Conservation (phyloP, 345 rosid genomes). For the Eucalyptus dawsonii region DNA sequence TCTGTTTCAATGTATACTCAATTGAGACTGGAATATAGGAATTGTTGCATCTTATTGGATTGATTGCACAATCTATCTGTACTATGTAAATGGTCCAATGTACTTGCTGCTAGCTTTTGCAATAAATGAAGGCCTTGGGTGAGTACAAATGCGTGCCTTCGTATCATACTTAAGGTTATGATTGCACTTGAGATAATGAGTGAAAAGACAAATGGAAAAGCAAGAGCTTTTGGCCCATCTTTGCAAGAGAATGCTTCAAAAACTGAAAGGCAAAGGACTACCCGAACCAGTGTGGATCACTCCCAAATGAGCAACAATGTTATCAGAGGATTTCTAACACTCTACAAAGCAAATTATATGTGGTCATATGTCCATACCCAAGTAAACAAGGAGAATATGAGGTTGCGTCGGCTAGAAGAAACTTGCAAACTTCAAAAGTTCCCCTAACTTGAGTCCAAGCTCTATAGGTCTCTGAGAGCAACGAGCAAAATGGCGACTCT, state of each 20-base stretch:
- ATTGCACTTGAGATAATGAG: background rate
- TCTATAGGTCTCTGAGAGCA: conserved; percentile 64
- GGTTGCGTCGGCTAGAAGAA: background rate
- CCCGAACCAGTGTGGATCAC: conserved; percentile 57
- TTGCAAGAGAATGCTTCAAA: background rate
- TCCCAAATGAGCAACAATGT: conserved; percentile 77
- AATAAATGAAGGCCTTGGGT: background rate
- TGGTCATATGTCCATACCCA: conserved; percentile 62
- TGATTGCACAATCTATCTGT: fast-evolving
- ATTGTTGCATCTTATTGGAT: no score
- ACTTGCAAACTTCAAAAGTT: background rate
- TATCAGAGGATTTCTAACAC: conserved; percentile 21
- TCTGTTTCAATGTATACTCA: background rate
- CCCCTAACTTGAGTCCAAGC: conserved; percentile 67
- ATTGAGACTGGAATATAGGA: no score
- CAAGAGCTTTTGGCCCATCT: background rate
- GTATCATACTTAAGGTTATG: background rate
- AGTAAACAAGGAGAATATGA: background rate
- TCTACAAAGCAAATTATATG: background rate
- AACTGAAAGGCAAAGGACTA: background rate
- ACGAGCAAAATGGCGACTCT: conserved; percentile 77
- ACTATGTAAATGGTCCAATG: background rate
- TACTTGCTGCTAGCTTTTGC: no score
- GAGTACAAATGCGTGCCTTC: conserved; percentile 14
- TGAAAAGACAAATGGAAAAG: background rate